Percentiles rank a stretch among this genome's conserved stretches.
These are phyloP conservation scores for Penicillium olsonii DNA, from an alignment of 2,329 filamentous ascomycete genomes.

Conservation along the genomic window DNA sequence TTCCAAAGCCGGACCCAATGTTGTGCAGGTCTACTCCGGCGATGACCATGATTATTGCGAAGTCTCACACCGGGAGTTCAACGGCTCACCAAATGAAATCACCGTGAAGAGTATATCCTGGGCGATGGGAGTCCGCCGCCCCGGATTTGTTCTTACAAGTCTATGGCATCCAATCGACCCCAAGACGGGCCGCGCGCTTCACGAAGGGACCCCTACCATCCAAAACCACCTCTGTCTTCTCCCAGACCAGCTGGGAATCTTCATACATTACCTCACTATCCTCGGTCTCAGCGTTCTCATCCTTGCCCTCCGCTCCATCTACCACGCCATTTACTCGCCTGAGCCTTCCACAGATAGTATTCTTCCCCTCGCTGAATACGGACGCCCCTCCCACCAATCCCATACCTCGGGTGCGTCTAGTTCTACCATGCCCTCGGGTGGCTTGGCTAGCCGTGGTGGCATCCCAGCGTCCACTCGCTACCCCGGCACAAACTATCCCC, in stretches of 20 bases:
- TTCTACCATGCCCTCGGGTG: constrained; percentile 29
- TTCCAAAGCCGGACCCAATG: constrained; percentile 71
- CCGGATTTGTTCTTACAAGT: constrained; percentile 84
- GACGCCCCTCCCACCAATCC: constrained; percentile 22
- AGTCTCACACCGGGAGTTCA: constrained; percentile 71
- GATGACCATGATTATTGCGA: constrained; percentile 99
- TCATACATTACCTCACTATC: constrained; percentile 73
- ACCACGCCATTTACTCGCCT: constrained; percentile 29
- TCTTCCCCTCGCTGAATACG: constrained; percentile 34
- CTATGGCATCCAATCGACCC: constrained; percentile 86
- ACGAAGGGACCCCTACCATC: constrained; percentile 56
- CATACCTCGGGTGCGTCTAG: constrained; percentile 37
- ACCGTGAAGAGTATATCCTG: constrained; percentile 94
- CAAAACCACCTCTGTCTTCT: constrained; percentile 90
- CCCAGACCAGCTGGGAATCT: constrained; percentile 82
- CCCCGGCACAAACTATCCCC: constrained; percentile 17
- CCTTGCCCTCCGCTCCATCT: constrained; percentile 48
- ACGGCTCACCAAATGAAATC: constrained; percentile 70
- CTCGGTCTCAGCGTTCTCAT: constrained; percentile 55
- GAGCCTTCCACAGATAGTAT: constrained; percentile 19
- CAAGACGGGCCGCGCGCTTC: constrained; percentile 35
- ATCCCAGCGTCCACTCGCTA: constrained; percentile 23
- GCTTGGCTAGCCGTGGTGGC: constrained; percentile 32
- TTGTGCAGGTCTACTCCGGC: constrained; percentile 86
- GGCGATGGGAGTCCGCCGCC: constrained; percentile 90